A percentile compares a stretch with the other conserved stretches of the same genome.
Conservation (phyloP, 23 red algal genomes). For the Chondrus crispus region DNA sequence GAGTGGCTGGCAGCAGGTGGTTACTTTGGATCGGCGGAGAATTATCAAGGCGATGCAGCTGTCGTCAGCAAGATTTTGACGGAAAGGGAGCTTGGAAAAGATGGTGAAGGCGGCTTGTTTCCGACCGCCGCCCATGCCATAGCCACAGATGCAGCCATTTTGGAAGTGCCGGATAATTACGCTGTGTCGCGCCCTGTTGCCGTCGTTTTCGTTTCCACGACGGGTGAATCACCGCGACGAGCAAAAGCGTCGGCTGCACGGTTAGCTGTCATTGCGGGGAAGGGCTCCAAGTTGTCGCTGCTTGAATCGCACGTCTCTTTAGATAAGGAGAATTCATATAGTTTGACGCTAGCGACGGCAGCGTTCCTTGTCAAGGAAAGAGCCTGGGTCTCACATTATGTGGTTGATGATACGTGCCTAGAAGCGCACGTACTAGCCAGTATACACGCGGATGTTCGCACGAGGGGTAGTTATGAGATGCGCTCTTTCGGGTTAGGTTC, state of each 20-base stretch:
- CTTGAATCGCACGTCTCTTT: conserved; percentile 56
- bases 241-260: conserved; percentile 44
- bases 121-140: conserved; percentile 28
- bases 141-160: conserved; percentile 45
- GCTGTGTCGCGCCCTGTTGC: conserved; percentile 36
- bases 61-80: conserved; percentile 9
- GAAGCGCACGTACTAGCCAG: conserved; percentile 44
- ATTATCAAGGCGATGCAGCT: conserved; percentile 54
- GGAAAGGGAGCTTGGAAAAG: conserved; percentile 31
- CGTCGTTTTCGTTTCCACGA: conserved; percentile 47
- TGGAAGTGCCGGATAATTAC: conserved; percentile 50
- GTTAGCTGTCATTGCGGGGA: conserved; percentile 41
- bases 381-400: conserved; percentile 53
- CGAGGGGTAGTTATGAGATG: conserved; percentile 39
- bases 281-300: conserved; percentile 39
- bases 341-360: conserved; percentile 4
- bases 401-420: conserved; percentile 46
- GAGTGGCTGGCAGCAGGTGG: conserved; percentile 36
- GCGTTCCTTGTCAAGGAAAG: conserved; percentile 31
- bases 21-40: conserved; percentile 39
- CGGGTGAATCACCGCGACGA: neutral
- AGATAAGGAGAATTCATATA: conserved; percentile 32
- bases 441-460: conserved; percentile 28
- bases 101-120: conserved; percentile 43
- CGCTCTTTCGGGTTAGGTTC: conserved; percentile 30